Base-by-base conservation (phyloP, 1,139 yeast species). In the Chernovozyma aurita region DNA sequence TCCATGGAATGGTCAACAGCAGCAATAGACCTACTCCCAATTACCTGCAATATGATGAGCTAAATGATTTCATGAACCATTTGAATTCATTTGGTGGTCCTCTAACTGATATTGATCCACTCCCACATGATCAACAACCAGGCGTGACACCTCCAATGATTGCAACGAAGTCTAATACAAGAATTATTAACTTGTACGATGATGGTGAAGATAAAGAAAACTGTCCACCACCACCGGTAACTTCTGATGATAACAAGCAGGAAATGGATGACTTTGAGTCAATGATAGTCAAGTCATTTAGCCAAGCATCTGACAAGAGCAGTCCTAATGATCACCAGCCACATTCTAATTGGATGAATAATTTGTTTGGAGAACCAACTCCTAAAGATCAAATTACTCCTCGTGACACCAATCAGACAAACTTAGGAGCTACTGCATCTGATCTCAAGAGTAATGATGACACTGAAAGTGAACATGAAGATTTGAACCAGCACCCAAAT, bases 61-160 rank as follows among this genome's bases (percentile, higher is more conserved):
- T 70, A 28, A 65, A 67, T 42, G 78, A 72, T 31, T 63, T 73
- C 49, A 61, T 71, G 53, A 66, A 66, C 43, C 78, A 73, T 47
- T 49, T 73, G 37, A 73, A 71, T 40, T 57, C 61, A 28, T 70
- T 64, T 41, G 76, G 76, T 18, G 78, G 77, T 0, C 80, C 80
- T 7, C 56, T 73, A 42, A 74, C 80, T 3, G 80, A 74, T 45
- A 72, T 74, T 26, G 80, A 74, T 50, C 74, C 74, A 3, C 53
- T 69, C 33, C 73, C 73, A 3, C 61, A 58, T 35, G 67, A 63
- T 28, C 57, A 49, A 35, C 42, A 40, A 20, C 49, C 48, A 33
- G 63, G 62, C 5, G 55, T 57, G 3, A 68, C 75, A 0, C 75
- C 75, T 4, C 76, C 76, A 13, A 66, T 67, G 72, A 57, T 70